Evolutionary conservation across 129 eudicot genomes (phyloP).

Genomic region (Lonicera japonica): DNA sequence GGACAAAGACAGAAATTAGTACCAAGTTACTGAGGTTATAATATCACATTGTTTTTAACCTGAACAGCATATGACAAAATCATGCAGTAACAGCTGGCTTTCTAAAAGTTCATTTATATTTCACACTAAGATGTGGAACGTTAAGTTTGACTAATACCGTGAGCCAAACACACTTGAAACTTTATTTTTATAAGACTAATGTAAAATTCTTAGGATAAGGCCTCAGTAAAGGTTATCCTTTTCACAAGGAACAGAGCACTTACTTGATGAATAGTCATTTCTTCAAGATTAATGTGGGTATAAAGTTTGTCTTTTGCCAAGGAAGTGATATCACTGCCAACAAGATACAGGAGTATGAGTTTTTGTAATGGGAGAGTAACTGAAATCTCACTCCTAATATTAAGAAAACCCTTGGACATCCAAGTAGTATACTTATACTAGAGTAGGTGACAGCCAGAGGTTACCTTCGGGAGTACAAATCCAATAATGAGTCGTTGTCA

Average conservation of each 20-base stretch:
- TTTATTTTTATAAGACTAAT: too few relatives aligned
- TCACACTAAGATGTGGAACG: neutral
- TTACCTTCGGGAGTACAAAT: constrained; percentile 83
- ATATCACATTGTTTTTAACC: neutral
- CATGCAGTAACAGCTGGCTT: neutral
- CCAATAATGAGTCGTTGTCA: constrained; percentile 78
- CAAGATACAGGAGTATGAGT: neutral
- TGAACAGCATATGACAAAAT: neutral
- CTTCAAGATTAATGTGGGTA: constrained; percentile 78
- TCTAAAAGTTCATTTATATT: neutral
- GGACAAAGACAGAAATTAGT: too few relatives aligned
- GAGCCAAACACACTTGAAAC: neutral
- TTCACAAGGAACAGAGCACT: constrained; percentile 14
- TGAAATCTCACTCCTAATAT: constrained; percentile 2
- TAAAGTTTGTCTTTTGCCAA: constrained; percentile 81
- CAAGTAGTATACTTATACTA: neutral
- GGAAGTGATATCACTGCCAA: constrained; percentile 78
- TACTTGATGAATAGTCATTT: constrained; percentile 84
- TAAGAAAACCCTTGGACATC: neutral
- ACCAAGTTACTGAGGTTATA: neutral
- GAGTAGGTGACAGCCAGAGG: neutral
- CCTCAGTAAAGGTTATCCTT: too few relatives aligned
- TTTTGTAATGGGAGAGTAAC: neutral
- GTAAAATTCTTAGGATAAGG: too few relatives aligned
- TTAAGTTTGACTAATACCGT: too few relatives aligned